phyloP scores from a whole-genome alignment of 2,329 filamentous ascomycete genomes.

The Pseudocercospora ulei region DNA sequence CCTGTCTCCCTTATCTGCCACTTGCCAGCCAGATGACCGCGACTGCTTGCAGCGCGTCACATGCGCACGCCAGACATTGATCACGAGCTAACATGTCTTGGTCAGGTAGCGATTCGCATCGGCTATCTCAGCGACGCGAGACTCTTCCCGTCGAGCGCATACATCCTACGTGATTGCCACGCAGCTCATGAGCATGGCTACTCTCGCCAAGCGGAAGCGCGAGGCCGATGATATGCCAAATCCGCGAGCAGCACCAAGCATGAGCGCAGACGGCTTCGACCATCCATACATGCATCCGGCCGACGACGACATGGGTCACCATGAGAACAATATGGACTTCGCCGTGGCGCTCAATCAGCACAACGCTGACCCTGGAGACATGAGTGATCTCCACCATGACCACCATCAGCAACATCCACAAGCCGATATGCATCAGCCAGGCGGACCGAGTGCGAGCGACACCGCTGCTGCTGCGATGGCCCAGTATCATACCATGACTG shows the following conservation, averaged over 20 bases:
- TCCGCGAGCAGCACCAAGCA: conserved; percentile 32
- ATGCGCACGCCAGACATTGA: conserved; percentile 11
- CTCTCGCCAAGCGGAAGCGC: conserved; percentile 41
- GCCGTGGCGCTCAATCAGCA: conserved; percentile 31
- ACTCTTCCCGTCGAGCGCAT: not conserved
- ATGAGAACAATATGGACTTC: conserved; percentile 40
- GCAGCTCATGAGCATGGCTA: conserved; percentile 22
- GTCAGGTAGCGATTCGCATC: not conserved
- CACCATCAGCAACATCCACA: conserved; percentile 20
- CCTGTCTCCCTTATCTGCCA: conserved; percentile 1
- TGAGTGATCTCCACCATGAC: conserved; percentile 13
- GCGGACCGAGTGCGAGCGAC: conserved; percentile 45
- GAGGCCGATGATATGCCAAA: conserved; percentile 39
- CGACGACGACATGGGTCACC: conserved; percentile 33
- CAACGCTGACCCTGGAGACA: conserved; percentile 22
- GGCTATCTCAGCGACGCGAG: conserved; percentile 1
- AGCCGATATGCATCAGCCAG: conserved; percentile 24
- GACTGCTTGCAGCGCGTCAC: conserved; percentile 7
- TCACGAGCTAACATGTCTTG: conserved; percentile 14
- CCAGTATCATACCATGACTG: conserved; percentile 47
- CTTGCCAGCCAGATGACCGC: conserved; percentile 2
- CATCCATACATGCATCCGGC: conserved; percentile 31
- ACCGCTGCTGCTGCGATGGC: conserved; percentile 51
- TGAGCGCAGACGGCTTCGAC: conserved; percentile 28
- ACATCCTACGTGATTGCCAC: not conserved